Base-by-base conservation (phyloP, 441 rosid species). In the Erodium texanum region DNA sequence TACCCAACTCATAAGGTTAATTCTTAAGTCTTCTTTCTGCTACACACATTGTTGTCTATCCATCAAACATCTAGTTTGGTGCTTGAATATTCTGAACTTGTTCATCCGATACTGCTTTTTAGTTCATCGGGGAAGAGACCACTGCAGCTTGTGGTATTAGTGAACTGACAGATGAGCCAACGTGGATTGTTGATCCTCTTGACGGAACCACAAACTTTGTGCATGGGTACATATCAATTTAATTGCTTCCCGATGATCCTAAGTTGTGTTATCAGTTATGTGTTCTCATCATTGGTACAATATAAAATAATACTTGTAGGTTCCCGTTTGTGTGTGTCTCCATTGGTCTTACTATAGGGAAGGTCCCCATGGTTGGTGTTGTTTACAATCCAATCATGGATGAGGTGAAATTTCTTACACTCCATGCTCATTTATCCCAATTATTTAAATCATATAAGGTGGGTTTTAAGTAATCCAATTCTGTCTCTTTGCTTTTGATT, bases 181-280 rank as follows among this genome's bases (percentile, higher is more conserved):
- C 97, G 27, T 94, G 97, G 99, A 88, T 94, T 34, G 97, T 91
- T 75, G 99, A 94, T 79, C 99, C 99, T 75, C 99, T 94, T 79
- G 99, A 94, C 76, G 99, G 97, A 81, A 94, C 99, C 15, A 89
- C 97, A 23, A 94, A 91, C 74, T 94, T 94, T 70, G 99, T 94
- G 71, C 99, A 94, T 65, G 94, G 97, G 99, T 92, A 84, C 71
- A 48, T 69, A 56, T 29, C 23, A 0, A 41, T 70, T 52, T 64
- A 43, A 0, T 3, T 4, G 18, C 23, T 36, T 77, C 22, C 20
- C 16, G 66, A 65, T 62, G 58, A 67, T 67, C 18, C 48, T 18
- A 32, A 71, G 41, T 62, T 54, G 36, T 27, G 19, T 63, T 50
- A 5, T 52, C 48, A 52, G 58, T 62, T 67, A 52, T 65, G 56